phyloP scores from a whole-genome alignment of 306 rosid genomes.

The Cicer cuneatum region DNA sequence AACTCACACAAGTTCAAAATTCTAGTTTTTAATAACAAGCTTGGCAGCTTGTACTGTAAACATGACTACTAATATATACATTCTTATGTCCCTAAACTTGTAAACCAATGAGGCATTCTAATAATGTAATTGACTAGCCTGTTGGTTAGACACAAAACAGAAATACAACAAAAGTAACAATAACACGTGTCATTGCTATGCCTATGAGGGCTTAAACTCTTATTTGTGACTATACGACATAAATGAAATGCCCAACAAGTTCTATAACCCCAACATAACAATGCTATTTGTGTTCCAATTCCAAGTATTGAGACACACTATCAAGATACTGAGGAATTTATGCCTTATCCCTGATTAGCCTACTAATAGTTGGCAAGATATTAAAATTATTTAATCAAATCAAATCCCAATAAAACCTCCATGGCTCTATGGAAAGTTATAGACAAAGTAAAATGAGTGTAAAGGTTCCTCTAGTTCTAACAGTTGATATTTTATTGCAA shows the following conservation, averaged over 20 bases:
- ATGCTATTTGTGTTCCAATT: neutral
- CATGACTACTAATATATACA: slow-evolving; percentile 17
- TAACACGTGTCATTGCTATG: slow-evolving; percentile 11
- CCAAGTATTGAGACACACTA: slow-evolving; percentile 2
- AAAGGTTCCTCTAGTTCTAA: slow-evolving; percentile 11
- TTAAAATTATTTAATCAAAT: slow-evolving; percentile 1
- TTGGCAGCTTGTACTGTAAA: neutral
- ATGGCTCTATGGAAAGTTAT: neutral
- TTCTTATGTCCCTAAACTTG: neutral
- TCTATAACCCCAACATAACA: neutral
- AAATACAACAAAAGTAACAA: neutral
- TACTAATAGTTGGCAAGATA: neutral
- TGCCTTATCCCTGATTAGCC: neutral
- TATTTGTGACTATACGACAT: neutral
- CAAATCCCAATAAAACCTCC: slow-evolving; percentile 15
- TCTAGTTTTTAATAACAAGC: neutral
- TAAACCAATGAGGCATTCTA: neutral
- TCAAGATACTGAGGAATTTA: neutral
- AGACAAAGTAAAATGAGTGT: slow-evolving; percentile 11
- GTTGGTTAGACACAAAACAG: neutral
- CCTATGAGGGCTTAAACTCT: slow-evolving; percentile 4
- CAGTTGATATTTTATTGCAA: slow-evolving; percentile 24
- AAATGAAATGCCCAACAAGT: slow-evolving; percentile 20
- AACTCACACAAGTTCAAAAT: slow-evolving; percentile 8
- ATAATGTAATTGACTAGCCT: too few species aligned